These are phyloP conservation scores for Acer saccharum DNA, from an alignment of 345 rosid species.

Conservation along the genomic window DNA sequence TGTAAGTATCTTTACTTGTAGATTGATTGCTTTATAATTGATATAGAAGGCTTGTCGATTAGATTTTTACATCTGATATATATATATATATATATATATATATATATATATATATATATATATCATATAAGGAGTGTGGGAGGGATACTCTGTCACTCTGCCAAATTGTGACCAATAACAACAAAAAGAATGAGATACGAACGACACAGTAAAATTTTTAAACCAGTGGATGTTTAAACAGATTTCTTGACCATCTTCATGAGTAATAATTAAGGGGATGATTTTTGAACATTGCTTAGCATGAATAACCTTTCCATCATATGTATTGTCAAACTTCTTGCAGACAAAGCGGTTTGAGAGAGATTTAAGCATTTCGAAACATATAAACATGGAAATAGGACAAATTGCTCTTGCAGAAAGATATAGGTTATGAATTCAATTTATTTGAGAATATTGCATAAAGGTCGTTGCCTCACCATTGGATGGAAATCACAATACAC, in stretches of 20 bases:
- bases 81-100: background rate
- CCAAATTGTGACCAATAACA: background rate
- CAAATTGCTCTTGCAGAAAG: background rate
- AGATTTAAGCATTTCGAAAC: background rate
- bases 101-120: no score
- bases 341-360: background rate
- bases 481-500: background rate
- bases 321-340: background rate
- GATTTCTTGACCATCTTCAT: background rate
- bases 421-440: background rate
- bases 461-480: background rate
- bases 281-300: no score
- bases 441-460: background rate
- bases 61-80: background rate
- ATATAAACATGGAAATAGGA: background rate
- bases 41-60: background rate
- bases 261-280: background rate
- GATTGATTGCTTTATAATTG: background rate
- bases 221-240: background rate
- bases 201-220: background rate
- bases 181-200: background rate
- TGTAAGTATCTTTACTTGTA: conserved; percentile 49
- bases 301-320: background rate
- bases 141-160: background rate
- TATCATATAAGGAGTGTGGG: background rate